phyloP scores from a whole-genome alignment of 2,329 filamentous ascomycete genomes.

The Colletotrichum karsti region DNA sequence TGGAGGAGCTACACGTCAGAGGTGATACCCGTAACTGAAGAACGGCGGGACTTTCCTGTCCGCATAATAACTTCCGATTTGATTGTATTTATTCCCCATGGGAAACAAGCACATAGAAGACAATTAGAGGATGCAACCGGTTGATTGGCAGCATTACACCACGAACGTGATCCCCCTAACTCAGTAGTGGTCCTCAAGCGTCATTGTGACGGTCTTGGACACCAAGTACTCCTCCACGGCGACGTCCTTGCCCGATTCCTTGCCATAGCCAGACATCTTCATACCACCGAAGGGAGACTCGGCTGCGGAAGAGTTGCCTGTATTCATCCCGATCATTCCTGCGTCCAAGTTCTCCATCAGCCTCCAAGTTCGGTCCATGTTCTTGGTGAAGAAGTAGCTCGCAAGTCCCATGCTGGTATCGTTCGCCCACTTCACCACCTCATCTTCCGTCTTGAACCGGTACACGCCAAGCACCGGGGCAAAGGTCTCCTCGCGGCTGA shows the following conservation, averaged over 20 bases:
- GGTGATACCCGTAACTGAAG: accelerated
- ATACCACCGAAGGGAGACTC: slow-evolving; percentile 58
- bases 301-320: slow-evolving; percentile 41
- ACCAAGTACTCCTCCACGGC: slow-evolving; percentile 56
- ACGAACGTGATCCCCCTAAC: too few relatives aligned
- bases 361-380: slow-evolving; percentile 48
- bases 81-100: not conserved
- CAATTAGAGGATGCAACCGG: not conserved
- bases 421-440: slow-evolving; percentile 77
- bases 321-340: slow-evolving; percentile 66
- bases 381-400: slow-evolving; percentile 74
- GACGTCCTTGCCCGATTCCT: slow-evolving; percentile 57
- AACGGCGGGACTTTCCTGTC: too few relatives aligned
- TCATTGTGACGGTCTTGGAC: slow-evolving; percentile 54
- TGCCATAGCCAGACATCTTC: slow-evolving; percentile 56
- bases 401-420: slow-evolving; percentile 75
- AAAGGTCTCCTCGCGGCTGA: slow-evolving; percentile 78
- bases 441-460: slow-evolving; percentile 75
- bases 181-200: slow-evolving; percentile 47
- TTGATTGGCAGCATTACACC: too few relatives aligned
- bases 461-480: slow-evolving; percentile 78
- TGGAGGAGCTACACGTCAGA: not conserved
- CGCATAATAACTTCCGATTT: not conserved
- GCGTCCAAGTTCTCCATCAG: slow-evolving; percentile 64
- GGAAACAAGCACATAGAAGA: not conserved